Base-by-base conservation (phyloP, 306 rosid species). In the Castanea sativa region DNA sequence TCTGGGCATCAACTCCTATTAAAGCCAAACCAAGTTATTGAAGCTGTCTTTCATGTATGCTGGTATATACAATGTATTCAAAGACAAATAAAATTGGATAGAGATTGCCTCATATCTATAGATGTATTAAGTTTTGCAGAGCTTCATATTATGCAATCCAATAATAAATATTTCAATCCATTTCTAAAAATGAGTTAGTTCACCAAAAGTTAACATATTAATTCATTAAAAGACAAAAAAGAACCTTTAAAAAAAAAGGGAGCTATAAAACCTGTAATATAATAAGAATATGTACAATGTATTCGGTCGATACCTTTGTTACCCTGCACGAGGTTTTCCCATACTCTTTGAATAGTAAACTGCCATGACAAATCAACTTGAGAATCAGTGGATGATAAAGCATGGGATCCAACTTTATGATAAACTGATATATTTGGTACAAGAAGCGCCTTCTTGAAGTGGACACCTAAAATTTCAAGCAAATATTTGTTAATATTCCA, bases 341-440 rank as follows among this genome's bases (percentile, higher is more conserved):
- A 95, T 73, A 84, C 89, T 80, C 85, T 90, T 87, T 89, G 93
- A 78, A 95, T 91, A 71, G 82, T 76, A 20, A 90, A 86, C 84
- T 95, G 99, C 99, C 99, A 92, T 0, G 99, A 91, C 74, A 95
- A 90, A 87, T 95, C 98, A 60, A 88, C 87, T 74, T 87, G 84
- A 85, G 87, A 73, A 67, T 86, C 90, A 7, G 83, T 68, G 4
- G 84, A 80, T 57, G 91, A 60, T 85, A 71, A 78, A 75, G 88
- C 81, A 85, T 89, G 94, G 21, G 93, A 85, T 58, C 98, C 98
- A 67, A 92, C 96, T 90, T 91, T 95, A 86, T 86, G 33, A 79
- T 89, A 90, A 78, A 90, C 73, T 49, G 99, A 95, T 78, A 79
- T 83, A 82, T 91, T 92, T 79, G 99, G 98, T 75, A 90, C 94